Evolutionary conservation across 805 yeast species (phyloP), one percentile per base, ranked within the genome.

Genomic region (Starmerella riodocensis): DNA sequence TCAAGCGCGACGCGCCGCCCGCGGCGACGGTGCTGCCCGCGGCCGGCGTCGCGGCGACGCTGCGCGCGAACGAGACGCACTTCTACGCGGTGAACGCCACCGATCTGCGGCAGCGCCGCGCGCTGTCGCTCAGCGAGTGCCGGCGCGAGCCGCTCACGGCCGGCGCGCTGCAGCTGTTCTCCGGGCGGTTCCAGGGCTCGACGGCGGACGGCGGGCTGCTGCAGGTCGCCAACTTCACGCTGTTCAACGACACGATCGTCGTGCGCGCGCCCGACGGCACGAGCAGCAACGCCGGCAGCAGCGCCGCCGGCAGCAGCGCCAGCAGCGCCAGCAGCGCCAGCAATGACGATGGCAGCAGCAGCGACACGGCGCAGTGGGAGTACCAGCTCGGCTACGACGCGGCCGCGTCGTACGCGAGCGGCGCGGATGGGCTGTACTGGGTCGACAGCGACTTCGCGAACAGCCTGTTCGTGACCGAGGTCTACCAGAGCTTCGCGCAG

Each of bases 371-470:
- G 13, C 29, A 40, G 8, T 78, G 86, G 86, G 47, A 63, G 6
- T 80, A 76, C 52, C 72, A 75, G 53, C 56, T 84, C 25, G 86
- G 83, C 3, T 70, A 73, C 2, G 55, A 48, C 11, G 16, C 20
- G 4, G 74, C 83, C 9, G 45, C 44, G 11, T 20, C 44, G 9
- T 46, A 36, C 29, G 41, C 37, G 11, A 27, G 19, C 23, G 42
- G 34, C 16, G 32, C 21, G 4, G 46, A 53, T 9, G 46, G 50
- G 20, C 42, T 59, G n/a, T 60, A 50, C 26, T 60, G 78, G 14
- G 70, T 80, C 2, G 94, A 83, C 54, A 61, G 85, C 0, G 94
- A 82, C 58, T 70, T 71, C 50, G 62, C 65, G 14, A 70, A 81
- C 26, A 85, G 80, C 0, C 60, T 82, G 43, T 62, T 84, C 25